Percentiles rank a stretch among this genome's conserved stretches.
phyloP scores from a whole-genome alignment of 2,329 filamentous ascomycete species.

The Talaromyces atroroseus region DNA sequence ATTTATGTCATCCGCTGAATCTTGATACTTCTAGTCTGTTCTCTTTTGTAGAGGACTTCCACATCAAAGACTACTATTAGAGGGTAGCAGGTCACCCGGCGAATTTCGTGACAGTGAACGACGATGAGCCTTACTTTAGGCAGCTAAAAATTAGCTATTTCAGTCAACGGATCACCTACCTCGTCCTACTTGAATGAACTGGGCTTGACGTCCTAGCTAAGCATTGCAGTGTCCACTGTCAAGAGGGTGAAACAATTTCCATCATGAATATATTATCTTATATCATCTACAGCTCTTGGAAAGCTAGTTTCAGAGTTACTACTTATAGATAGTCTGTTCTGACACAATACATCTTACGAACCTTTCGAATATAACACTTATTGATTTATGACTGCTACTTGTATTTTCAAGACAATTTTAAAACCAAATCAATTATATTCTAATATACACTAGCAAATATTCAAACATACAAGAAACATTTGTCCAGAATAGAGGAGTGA shows the following conservation, averaged over 20 bases:
- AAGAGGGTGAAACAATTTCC: neutral
- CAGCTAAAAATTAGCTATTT: neutral
- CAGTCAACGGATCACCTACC: neutral
- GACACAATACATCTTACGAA: no score
- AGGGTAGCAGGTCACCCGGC: neutral
- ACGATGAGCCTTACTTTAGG: neutral
- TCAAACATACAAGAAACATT: neutral
- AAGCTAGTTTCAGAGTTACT: neutral
- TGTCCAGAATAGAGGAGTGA: neutral
- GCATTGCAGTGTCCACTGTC: neutral
- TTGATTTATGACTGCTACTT: neutral
- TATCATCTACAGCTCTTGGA: neutral
- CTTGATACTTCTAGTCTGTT: neutral
- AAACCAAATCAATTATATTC: conserved; percentile 13
- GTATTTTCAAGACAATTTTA: neutral
- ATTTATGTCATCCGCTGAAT: neutral
- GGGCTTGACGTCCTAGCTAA: neutral
- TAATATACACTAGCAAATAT: conserved; percentile 23
- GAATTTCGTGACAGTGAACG: neutral
- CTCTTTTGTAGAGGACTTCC: neutral
- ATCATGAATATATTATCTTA: neutral
- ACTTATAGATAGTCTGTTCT: no score
- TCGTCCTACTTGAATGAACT: neutral
- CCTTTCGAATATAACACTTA: neutral
- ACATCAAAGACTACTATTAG: neutral